Conservation (phyloP, 108 stramenopile species). For the Cyclotella distinguenda region DNA sequence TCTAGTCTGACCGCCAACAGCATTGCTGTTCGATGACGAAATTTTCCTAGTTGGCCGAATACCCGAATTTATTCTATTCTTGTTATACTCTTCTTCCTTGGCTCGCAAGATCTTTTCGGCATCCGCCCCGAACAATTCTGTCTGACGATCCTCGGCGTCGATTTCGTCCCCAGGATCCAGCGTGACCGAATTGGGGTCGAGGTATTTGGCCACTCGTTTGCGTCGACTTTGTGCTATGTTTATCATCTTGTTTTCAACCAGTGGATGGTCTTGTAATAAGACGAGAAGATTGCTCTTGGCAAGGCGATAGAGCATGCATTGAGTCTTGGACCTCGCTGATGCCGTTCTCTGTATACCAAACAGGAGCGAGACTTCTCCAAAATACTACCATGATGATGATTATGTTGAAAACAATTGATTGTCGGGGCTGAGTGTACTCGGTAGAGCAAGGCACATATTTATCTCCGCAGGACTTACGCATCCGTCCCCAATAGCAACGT, state of each 20-base stretch:
- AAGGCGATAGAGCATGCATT: constrained; percentile 55
- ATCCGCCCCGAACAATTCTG: constrained; percentile 47
- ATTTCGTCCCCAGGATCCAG: constrained; percentile 44
- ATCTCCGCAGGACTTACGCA: constrained; percentile 38
- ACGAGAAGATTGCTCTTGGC: constrained; percentile 28
- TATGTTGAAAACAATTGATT: background rate
- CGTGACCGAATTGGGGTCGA: constrained; percentile 25
- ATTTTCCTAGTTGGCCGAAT: constrained; percentile 16
- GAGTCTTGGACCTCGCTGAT: constrained; percentile 54
- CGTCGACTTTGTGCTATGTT: constrained; percentile 43
- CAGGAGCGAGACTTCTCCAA: constrained; percentile 56
- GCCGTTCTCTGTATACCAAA: constrained; percentile 50
- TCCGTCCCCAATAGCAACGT: constrained; percentile 59
- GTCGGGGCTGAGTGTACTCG: background rate
- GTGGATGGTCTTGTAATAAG: constrained; percentile 50
- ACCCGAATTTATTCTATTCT: constrained; percentile 19
- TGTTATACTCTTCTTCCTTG: constrained; percentile 28
- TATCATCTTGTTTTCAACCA: constrained; percentile 47
- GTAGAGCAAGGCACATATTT: background rate
- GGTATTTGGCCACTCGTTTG: constrained; percentile 41
- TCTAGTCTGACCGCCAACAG: background rate
- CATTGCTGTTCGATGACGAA: background rate
- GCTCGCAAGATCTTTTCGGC: constrained; percentile 30
- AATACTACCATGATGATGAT: constrained; percentile 28
- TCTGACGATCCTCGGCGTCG: constrained; percentile 52